Conservation (phyloP, 2,329 filamentous ascomycete species). For the Metarhizium brunneum region DNA sequence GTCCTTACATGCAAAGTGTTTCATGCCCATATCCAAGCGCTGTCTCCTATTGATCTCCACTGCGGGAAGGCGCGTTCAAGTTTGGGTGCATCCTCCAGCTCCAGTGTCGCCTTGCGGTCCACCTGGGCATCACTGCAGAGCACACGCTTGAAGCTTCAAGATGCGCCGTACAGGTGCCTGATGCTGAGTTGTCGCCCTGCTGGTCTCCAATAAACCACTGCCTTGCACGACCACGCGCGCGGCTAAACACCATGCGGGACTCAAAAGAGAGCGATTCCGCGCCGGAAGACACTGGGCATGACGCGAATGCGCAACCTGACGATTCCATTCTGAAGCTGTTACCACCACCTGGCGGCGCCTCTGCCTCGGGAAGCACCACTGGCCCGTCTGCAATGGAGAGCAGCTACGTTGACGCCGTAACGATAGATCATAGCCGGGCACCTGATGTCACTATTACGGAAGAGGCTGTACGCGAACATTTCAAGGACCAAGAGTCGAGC, state of each 20-base stretch:
- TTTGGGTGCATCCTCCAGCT: neutral
- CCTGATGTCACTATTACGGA: slow-evolving; percentile 42
- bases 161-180: slow-evolving; percentile 18
- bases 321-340: slow-evolving; percentile 7
- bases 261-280: neutral
- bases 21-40: neutral
- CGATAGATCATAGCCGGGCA: slow-evolving; percentile 22
- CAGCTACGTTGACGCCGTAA: slow-evolving; percentile 33
- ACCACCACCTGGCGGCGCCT: slow-evolving; percentile 11
- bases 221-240: slow-evolving; percentile 17
- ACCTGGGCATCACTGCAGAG: neutral
- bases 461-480: slow-evolving; percentile 43
- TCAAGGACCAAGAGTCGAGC: slow-evolving; percentile 58
- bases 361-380: neutral
- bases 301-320: slow-evolving; percentile 5
- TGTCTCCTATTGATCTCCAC: neutral
- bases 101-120: neutral
- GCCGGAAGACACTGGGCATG: neutral
- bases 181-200: slow-evolving; percentile 17
- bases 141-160: slow-evolving; percentile 10
- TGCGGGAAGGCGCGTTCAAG: neutral
- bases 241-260: slow-evolving; percentile 5
- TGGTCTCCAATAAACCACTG: slow-evolving; percentile 9
- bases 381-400: slow-evolving; percentile 16
- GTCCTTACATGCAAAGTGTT: neutral